These are phyloP conservation scores for Canna indica DNA, from an alignment of 176 grass and related monocot species.

Conservation along the genomic window DNA sequence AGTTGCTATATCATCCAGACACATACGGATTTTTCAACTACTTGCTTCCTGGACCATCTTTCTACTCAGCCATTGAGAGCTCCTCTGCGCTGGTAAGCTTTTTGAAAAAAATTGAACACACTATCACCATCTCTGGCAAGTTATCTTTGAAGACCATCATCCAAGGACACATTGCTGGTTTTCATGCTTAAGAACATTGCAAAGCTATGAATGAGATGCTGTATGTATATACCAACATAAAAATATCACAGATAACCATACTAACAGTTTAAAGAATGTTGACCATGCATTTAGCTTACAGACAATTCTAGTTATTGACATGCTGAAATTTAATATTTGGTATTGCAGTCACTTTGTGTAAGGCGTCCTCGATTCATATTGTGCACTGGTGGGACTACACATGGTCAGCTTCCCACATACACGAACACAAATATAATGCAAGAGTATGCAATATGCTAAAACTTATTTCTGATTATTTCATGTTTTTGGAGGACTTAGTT, in stretches of 20 bases:
- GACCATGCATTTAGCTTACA: not conserved
- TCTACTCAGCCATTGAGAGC: constrained; percentile 82
- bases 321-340: constrained; percentile 21
- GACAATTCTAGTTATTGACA: constrained; percentile 11
- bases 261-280: not conserved
- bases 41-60: constrained; percentile 67
- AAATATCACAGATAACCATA: not conserved
- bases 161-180: not conserved
- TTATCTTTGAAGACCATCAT: not conserved
- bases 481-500: constrained; percentile 11
- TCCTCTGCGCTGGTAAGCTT: constrained; percentile 60
- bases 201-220: not conserved
- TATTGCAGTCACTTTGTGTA: constrained; percentile 63
- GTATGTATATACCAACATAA: not conserved
- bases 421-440: constrained; percentile 40
- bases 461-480: constrained; percentile 11
- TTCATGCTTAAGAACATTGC: not conserved
- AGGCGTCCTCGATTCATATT: constrained; percentile 87
- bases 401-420: constrained; percentile 81
- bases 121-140: not conserved
- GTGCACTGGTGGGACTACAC: constrained; percentile 83
- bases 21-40: constrained; percentile 78
- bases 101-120: not conserved
- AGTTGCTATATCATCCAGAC: constrained; percentile 45
- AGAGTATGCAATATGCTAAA: constrained; percentile 31